Evolutionary conservation across 2,329 filamentous ascomycete species (phyloP).

Genomic region (Xylariaceae sp.): DNA sequence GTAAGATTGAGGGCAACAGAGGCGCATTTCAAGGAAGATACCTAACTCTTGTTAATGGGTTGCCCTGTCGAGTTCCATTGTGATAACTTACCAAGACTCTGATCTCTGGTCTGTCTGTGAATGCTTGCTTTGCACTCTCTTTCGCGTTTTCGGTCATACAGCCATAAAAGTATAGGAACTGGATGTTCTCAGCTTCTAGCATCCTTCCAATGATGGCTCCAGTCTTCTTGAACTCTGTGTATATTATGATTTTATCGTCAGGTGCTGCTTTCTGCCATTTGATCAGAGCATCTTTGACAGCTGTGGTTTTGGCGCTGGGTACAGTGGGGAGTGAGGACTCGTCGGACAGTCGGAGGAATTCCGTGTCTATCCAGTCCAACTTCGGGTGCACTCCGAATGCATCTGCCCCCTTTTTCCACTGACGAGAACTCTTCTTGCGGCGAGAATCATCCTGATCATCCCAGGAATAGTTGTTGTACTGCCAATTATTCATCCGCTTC

Average conservation of each 20-base stretch:
- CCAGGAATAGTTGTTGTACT: too few relatives aligned
- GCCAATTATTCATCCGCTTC: too few relatives aligned
- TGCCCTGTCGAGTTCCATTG: slow-evolving; percentile 5
- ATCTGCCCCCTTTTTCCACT: background rate
- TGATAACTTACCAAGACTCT: slow-evolving; percentile 35
- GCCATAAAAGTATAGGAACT: slow-evolving; percentile 38
- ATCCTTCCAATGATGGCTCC: slow-evolving; percentile 35
- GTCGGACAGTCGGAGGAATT: slow-evolving; percentile 11
- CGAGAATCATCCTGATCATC: background rate
- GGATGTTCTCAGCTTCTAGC: slow-evolving; percentile 26
- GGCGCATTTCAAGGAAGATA: slow-evolving; percentile 34
- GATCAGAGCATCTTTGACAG: slow-evolving; percentile 10
- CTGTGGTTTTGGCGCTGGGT: slow-evolving; percentile 13
- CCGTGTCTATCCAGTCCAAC: background rate
- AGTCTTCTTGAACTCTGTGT: slow-evolving; percentile 22
- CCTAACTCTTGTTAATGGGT: slow-evolving; percentile 20
- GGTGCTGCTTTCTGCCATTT: slow-evolving; percentile 11
- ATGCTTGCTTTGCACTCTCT: slow-evolving; percentile 17
- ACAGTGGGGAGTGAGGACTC: background rate
- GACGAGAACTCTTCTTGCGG: background rate
- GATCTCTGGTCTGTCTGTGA: slow-evolving; percentile 8
- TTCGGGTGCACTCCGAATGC: slow-evolving; percentile 4
- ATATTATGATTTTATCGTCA: slow-evolving; percentile 17
- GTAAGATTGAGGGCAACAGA: slow-evolving; percentile 39
- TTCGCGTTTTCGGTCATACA: slow-evolving; percentile 17